Evolutionary conservation across 345 rosid species (phyloP).

Genomic region (Populus deltoides): DNA sequence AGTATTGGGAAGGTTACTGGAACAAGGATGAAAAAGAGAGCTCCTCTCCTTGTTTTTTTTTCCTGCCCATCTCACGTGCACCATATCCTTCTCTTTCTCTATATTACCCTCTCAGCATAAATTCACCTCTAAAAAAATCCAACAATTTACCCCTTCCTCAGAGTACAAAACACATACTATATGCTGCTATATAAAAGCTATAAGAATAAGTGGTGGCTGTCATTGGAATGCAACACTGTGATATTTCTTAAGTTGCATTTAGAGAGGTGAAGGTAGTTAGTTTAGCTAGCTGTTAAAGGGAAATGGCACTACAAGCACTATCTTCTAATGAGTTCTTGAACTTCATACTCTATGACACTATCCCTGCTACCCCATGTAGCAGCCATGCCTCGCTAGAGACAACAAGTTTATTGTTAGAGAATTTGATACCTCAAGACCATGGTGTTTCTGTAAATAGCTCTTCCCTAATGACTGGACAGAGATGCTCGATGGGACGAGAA

Average conservation of each 20-base stretch:
- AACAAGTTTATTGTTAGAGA: slow-evolving; percentile 8
- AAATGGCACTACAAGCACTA: slow-evolving; percentile 59
- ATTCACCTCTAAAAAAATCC: neutral
- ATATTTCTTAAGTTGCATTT: neutral
- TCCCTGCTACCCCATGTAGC: slow-evolving; percentile 52
- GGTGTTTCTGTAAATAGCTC: slow-evolving; percentile 21
- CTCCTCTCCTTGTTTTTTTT: slow-evolving; percentile 12
- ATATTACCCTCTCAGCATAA: neutral
- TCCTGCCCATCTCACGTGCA: slow-evolving; percentile 43
- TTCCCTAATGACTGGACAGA: slow-evolving; percentile 14
- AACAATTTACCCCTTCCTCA: neutral
- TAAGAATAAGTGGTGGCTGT: neutral
- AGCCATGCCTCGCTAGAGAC: slow-evolving; percentile 27
- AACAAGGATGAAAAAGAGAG: slow-evolving; percentile 5
- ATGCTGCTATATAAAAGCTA: neutral
- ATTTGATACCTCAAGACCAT: slow-evolving; percentile 20
- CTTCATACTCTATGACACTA: slow-evolving; percentile 60
- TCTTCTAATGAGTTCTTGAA: slow-evolving; percentile 66
- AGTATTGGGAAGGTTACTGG: slow-evolving; percentile 27
- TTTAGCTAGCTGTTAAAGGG: neutral
- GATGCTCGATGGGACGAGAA: slow-evolving; percentile 5
- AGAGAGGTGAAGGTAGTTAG: neutral
- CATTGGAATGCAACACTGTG: slow-evolving; percentile 2
- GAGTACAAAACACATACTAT: neutral
- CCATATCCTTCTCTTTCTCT: slow-evolving; percentile 5